A percentile compares a stretch with the other conserved stretches of the same genome.
Conservation (phyloP, 1,139 yeast genomes). For the Sugiyamaella japonica region DNA sequence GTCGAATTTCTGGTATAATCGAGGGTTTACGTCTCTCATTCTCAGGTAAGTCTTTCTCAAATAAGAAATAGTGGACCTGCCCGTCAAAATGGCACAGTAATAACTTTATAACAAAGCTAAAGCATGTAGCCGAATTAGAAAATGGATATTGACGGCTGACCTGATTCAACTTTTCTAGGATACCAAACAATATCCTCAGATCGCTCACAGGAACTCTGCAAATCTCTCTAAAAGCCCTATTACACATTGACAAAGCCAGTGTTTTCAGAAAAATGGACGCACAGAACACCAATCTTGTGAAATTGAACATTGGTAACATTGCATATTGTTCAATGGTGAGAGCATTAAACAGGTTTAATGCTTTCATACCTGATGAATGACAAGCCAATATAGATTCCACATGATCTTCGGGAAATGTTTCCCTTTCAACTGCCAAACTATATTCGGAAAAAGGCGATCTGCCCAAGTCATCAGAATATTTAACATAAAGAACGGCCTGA, state of each 20-base stretch:
- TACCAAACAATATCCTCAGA: constrained; percentile 47
- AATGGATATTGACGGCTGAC: constrained; percentile 31
- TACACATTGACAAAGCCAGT: constrained; percentile 55
- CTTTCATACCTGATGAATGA: constrained; percentile 27
- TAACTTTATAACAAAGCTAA: constrained; percentile 34
- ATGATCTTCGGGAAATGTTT: constrained; percentile 27
- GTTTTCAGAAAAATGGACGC: constrained; percentile 65
- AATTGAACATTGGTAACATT: constrained; percentile 60
- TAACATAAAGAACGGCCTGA: constrained; percentile 52
- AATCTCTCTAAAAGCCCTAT: constrained; percentile 51
- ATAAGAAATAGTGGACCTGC: constrained; percentile 27
- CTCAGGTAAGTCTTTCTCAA: constrained; percentile 10
- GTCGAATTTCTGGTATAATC: constrained; percentile 6
- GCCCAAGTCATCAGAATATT: constrained; percentile 33
- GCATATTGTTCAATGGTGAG: constrained; percentile 41
- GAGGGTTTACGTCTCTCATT: neutral
- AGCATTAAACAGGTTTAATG: constrained; percentile 26
- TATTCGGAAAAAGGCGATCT: constrained; percentile 42
- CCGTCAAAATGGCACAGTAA: constrained; percentile 36
- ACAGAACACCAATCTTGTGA: constrained; percentile 65
- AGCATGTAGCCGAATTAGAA: constrained; percentile 32
- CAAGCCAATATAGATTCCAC: constrained; percentile 31
- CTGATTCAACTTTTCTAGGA: constrained; percentile 40
- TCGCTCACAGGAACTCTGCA: constrained; percentile 54
- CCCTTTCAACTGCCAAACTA: constrained; percentile 35